Evolutionary conservation across 305 asterid species (phyloP).

Genomic region (Solanum aculeatissimum): DNA sequence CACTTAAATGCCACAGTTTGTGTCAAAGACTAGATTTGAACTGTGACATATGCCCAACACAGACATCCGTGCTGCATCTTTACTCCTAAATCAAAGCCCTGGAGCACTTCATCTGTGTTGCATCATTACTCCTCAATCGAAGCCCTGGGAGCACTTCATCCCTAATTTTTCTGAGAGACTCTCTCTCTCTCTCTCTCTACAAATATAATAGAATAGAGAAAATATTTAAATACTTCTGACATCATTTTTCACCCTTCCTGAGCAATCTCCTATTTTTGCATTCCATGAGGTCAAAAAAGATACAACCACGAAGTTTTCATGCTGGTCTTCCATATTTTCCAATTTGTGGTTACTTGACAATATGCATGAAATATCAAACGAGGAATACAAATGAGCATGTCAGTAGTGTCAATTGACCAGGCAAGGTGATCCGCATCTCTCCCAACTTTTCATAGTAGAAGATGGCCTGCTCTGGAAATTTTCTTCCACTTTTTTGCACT

Average conservation of each 20-base stretch:
- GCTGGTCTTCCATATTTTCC: not conserved
- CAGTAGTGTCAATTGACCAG: too few species aligned
- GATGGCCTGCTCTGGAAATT: too few species aligned
- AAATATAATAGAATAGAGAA: not conserved
- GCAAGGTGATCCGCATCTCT: too few species aligned
- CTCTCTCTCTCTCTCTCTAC: not conserved
- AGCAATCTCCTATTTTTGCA: not conserved
- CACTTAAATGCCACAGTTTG: not conserved
- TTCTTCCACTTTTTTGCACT: too few species aligned
- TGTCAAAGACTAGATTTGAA: not conserved
- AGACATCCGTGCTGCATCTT: not conserved
- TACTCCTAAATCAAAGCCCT: not conserved
- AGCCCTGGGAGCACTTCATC: not conserved
- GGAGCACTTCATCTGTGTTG: too few species aligned
- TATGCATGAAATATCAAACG: too few species aligned
- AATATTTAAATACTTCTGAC: not conserved
- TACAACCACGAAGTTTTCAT: not conserved
- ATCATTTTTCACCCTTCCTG: not conserved
- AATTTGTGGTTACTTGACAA: not conserved
- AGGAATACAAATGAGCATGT: too few species aligned
- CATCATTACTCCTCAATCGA: too few species aligned
- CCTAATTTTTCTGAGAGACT: not conserved
- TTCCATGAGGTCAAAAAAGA: not conserved
- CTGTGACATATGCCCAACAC: not conserved
- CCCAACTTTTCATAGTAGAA: too few species aligned